phyloP scores from a whole-genome alignment of 1,284 basidiomycete genomes.

The Cryptococcus hybrid region DNA sequence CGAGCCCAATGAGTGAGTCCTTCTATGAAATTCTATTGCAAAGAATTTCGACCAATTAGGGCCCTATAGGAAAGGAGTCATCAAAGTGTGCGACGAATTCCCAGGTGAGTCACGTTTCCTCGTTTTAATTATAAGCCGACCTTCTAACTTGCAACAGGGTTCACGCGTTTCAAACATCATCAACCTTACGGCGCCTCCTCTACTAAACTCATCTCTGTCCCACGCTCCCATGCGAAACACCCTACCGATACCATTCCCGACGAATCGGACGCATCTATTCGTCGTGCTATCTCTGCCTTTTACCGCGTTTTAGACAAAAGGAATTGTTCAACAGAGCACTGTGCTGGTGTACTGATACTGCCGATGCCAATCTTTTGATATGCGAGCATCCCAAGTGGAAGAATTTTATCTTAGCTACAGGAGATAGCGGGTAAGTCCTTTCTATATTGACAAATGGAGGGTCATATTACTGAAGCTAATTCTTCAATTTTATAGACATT shows the following conservation, averaged over 20 bases:
- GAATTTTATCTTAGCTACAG: slow-evolving; percentile 35
- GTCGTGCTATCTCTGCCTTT: slow-evolving; percentile 26
- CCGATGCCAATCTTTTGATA: slow-evolving; percentile 35
- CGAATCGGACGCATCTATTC: slow-evolving; percentile 23
- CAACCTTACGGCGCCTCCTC: slow-evolving; percentile 23
- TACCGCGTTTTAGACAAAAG: slow-evolving; percentile 33
- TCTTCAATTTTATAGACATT: slow-evolving; percentile 13
- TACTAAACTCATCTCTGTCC: slow-evolving; percentile 31
- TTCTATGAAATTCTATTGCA: background rate
- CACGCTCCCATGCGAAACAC: slow-evolving; percentile 43
- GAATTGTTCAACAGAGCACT: slow-evolving; percentile 34
- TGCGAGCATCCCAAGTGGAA: slow-evolving; percentile 37
- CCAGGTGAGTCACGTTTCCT: background rate
- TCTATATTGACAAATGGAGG: slow-evolving; percentile 51
- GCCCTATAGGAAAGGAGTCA: slow-evolving; percentile 3
- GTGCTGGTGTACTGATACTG: slow-evolving; percentile 49
- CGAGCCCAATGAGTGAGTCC: slow-evolving; percentile 22
- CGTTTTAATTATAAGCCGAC: no score
- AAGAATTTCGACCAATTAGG: background rate
- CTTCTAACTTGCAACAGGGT: slow-evolving; percentile 15
- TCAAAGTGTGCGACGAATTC: slow-evolving; percentile 42
- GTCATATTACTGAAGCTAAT: background rate
- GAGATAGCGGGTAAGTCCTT: slow-evolving; percentile 39
- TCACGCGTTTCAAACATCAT: slow-evolving; percentile 19
- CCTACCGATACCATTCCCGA: slow-evolving; percentile 43